Conservation (phyloP, 345 rosid genomes). For the Salix caprea region DNA sequence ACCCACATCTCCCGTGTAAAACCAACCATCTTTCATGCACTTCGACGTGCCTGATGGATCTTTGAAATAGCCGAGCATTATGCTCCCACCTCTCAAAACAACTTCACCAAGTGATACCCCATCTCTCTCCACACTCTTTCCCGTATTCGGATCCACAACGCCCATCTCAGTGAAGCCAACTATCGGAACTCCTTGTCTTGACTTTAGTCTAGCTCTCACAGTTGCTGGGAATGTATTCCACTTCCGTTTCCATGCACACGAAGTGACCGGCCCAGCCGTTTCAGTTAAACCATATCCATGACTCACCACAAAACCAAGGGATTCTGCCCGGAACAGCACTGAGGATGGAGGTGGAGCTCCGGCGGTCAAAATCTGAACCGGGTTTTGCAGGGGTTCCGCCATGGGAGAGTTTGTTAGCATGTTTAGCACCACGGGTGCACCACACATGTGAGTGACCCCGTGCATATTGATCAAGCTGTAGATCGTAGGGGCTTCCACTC, state of each 20-base stretch:
- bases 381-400: background rate
- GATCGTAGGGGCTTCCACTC: slow-evolving; percentile 10
- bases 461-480: slow-evolving; percentile 15
- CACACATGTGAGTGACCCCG: slow-evolving; percentile 30
- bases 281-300: slow-evolving; percentile 28
- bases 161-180: slow-evolving; percentile 14
- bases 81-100: slow-evolving; percentile 16
- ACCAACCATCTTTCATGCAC: slow-evolving; percentile 23
- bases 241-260: slow-evolving; percentile 20
- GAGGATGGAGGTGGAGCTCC: slow-evolving; percentile 25
- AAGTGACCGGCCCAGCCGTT: slow-evolving; percentile 7
- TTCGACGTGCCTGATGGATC: slow-evolving; percentile 6
- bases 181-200: slow-evolving; percentile 22
- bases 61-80: slow-evolving; percentile 21
- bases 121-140: slow-evolving; percentile 12
- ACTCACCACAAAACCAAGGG: slow-evolving; percentile 25
- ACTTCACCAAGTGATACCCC: slow-evolving; percentile 18
- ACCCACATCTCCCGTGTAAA: slow-evolving; percentile 24
- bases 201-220: slow-evolving; percentile 13
- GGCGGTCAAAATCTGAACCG: slow-evolving; percentile 14
- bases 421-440: slow-evolving; percentile 24
- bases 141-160: slow-evolving; percentile 8
- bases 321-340: slow-evolving; percentile 9
- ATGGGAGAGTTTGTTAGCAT: slow-evolving; percentile 17
- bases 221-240: slow-evolving; percentile 18